Percentiles rank a stretch among this genome's conserved stretches.
Conservation (phyloP, 805 yeast genomes). For the Diddensiella santjacobensis region DNA sequence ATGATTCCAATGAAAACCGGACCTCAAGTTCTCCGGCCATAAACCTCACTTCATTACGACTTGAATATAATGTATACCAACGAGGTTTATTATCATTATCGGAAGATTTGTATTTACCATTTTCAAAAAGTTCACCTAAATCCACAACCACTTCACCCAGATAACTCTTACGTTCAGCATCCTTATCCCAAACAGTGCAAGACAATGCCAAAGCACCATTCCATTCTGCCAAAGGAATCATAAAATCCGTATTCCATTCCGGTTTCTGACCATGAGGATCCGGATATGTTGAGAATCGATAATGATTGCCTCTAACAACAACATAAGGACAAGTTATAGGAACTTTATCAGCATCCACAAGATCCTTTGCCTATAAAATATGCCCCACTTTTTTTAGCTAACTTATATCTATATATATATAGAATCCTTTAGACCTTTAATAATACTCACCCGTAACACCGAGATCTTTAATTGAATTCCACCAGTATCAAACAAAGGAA, state of each 20-base stretch:
- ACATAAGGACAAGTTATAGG: conserved; percentile 20
- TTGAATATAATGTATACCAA: conserved; percentile 5
- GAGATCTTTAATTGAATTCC: conserved; percentile 5
- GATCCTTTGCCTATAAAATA: conserved; percentile 9
- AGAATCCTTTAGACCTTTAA: too few relatives aligned
- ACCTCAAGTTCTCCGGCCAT: conserved; percentile 16
- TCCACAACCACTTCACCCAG: conserved; percentile 19
- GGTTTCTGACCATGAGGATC: conserved; percentile 68
- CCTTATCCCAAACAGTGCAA: conserved; percentile 30
- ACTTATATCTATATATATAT: too few relatives aligned
- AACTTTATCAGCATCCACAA: conserved; percentile 8
- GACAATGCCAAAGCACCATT: conserved; percentile 15
- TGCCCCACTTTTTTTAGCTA: too few relatives aligned
- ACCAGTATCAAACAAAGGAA: conserved; percentile 3
- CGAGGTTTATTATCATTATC: conserved; percentile 5
- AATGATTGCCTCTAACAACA: conserved; percentile 27
- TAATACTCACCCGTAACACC: conserved; percentile 1
- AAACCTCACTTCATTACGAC: background rate
- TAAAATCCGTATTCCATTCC: conserved; percentile 66
- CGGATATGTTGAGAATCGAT: conserved; percentile 45
- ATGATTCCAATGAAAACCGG: conserved; percentile 14
- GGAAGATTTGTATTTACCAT: background rate
- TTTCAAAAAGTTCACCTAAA: conserved; percentile 8
- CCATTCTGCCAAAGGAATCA: conserved; percentile 41
- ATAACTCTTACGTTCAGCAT: conserved; percentile 22